Evolutionary conservation across 805 yeast species (phyloP).

Genomic region (Pichia membranifaciens): DNA sequence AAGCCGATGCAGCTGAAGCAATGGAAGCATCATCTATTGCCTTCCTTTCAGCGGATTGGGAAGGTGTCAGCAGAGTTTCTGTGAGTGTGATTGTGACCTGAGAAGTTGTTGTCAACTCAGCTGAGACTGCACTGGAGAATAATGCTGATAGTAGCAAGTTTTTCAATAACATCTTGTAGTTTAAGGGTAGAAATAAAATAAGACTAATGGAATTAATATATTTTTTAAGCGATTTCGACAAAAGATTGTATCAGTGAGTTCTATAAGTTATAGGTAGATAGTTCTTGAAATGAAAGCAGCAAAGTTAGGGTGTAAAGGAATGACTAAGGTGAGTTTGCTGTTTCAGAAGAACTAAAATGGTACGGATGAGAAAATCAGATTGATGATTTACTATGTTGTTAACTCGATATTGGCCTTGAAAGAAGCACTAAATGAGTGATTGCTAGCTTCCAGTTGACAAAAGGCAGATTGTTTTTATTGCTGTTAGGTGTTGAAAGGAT

Average conservation of each 20-base stretch:
- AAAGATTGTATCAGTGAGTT: no score
- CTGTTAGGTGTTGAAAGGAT: no score
- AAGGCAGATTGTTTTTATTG: no score
- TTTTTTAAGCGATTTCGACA: no score
- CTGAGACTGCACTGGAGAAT: conserved; percentile 22
- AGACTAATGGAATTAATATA: not conserved
- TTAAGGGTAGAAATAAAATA: not conserved
- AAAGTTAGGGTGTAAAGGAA: conserved; percentile 20
- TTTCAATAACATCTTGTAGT: conserved; percentile 23
- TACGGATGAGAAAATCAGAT: not conserved
- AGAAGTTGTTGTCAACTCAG: conserved; percentile 37
- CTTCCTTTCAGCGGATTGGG: conserved; percentile 33
- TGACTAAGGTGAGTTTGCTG: conserved; percentile 29
- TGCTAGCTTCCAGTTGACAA: no score
- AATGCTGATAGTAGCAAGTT: conserved; percentile 22
- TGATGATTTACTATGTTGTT: not conserved
- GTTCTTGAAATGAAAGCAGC: conserved; percentile 10
- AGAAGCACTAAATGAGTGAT: no score
- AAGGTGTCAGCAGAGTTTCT: conserved; percentile 40
- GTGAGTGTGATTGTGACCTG: conserved; percentile 42
- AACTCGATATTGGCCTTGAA: no score
- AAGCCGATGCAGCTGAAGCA: conserved; percentile 24
- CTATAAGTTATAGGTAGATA: not conserved
- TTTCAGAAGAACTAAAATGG: not conserved
- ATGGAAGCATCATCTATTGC: conserved; percentile 16